Conservation (phyloP, 2,329 filamentous ascomycete genomes). For the Pseudocercospora cruenta region DNA sequence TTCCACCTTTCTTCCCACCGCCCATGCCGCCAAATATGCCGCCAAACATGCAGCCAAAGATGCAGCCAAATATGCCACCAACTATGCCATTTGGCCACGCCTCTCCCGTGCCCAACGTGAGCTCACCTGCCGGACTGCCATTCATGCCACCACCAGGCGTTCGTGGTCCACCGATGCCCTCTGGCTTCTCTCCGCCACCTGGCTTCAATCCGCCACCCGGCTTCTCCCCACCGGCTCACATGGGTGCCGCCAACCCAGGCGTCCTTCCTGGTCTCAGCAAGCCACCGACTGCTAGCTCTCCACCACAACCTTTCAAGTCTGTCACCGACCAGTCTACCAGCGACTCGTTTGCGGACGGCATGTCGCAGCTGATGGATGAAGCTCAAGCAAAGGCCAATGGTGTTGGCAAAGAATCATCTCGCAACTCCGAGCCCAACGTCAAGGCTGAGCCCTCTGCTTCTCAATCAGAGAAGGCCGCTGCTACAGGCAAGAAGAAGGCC, state of each 20-base stretch:
- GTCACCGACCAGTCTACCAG: background rate
- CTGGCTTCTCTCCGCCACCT: background rate
- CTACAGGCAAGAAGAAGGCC: background rate
- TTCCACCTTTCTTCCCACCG: conserved; percentile 1
- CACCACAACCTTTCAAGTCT: background rate
- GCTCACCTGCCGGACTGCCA: background rate
- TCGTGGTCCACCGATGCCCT: background rate
- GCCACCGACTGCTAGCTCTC: background rate
- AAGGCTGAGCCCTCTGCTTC: background rate
- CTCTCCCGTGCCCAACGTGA: background rate
- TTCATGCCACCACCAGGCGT: background rate
- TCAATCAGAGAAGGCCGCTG: background rate
- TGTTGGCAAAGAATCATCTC: background rate
- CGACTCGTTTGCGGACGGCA: background rate
- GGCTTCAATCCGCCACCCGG: background rate
- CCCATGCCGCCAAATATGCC: background rate
- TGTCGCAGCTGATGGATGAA: background rate
- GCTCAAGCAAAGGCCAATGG: background rate
- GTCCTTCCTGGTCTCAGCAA: background rate
- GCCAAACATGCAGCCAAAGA: background rate
- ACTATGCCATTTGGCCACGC: background rate
- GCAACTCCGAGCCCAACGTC: background rate
- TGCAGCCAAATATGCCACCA: background rate
- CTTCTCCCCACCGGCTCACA: background rate
- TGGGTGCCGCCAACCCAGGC: background rate